Evolutionary conservation across 1,284 basidiomycete genomes (phyloP).

Genomic region (Mycena sp.): DNA sequence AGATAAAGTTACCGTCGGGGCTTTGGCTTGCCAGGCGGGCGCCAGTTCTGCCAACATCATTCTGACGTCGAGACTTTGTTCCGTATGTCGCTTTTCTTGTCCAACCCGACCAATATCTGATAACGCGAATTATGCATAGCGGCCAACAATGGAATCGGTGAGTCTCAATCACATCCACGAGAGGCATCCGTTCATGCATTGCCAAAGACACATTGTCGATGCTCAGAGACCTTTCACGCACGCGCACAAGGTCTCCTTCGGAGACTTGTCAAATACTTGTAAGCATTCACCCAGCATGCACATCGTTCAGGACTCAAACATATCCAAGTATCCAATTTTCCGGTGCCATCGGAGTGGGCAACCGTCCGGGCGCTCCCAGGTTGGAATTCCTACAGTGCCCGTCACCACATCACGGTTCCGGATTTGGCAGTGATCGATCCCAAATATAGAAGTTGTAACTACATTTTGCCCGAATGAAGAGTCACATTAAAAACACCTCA

Average conservation of each 20-base stretch:
- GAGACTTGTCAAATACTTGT: constrained; percentile 42
- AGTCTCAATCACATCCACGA: not conserved
- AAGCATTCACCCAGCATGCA: too few relatives aligned
- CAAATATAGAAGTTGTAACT: too few relatives aligned
- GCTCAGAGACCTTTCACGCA: constrained; percentile 44
- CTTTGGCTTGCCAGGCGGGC: too few relatives aligned
- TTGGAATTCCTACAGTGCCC: constrained; percentile 39
- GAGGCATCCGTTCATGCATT: not conserved
- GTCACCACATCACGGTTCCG: too few relatives aligned
- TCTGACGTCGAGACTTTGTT: constrained; percentile 46
- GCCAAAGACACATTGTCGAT: constrained; percentile 46
- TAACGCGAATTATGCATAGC: constrained; percentile 8
- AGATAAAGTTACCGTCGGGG: too few relatives aligned
- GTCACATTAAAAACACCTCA: too few relatives aligned
- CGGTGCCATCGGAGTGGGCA: constrained; percentile 37
- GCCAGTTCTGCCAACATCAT: too few relatives aligned
- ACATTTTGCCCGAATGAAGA: too few relatives aligned
- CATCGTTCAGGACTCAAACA: too few relatives aligned
- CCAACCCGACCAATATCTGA: not conserved
- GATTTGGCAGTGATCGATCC: too few relatives aligned
- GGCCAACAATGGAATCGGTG: constrained; percentile 42
- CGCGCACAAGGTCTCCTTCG: constrained; percentile 48
- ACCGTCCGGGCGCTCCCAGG: constrained; percentile 40
- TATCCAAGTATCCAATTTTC: constrained; percentile 39
- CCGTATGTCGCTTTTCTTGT: constrained; percentile 23